Conservation (phyloP, 73 alveolate species). For the Durusdinium trenchii region DNA sequence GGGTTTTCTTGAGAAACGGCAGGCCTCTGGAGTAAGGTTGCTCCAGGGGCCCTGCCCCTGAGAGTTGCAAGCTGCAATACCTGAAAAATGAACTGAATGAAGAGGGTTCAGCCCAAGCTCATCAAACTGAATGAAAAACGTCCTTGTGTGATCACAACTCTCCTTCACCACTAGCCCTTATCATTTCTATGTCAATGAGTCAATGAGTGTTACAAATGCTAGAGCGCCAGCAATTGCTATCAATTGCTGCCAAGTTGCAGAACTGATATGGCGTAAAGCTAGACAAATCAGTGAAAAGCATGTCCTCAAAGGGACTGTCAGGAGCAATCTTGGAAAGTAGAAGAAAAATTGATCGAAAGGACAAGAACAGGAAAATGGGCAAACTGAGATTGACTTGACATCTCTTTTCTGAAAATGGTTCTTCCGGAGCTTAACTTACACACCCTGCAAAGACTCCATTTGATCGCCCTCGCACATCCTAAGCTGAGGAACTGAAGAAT, state of each 20-base stretch:
- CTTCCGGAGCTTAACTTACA: background rate
- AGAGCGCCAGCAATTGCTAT: no score
- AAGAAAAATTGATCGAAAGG: background rate
- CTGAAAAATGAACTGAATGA: no score
- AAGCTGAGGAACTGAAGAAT: no score
- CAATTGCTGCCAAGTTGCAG: constrained; percentile 4
- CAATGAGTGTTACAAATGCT: no score
- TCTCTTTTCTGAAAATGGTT: no score
- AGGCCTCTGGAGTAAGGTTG: background rate
- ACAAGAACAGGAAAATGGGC: background rate
- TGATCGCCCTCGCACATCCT: constrained; percentile 53
- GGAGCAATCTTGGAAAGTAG: background rate
- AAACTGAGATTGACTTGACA: no score
- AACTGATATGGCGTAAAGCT: constrained; percentile 39
- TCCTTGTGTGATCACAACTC: no score
- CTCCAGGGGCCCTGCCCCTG: constrained; percentile 73
- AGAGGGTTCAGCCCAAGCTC: no score
- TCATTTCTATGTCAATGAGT: no score
- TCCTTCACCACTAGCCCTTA: no score
- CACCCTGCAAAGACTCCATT: constrained; percentile 10
- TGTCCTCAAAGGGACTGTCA: background rate
- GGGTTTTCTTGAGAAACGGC: background rate
- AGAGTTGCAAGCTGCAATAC: constrained; percentile 50
- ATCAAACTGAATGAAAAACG: no score
- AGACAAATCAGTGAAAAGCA: constrained; percentile 40